Base-by-base conservation (phyloP, 768 basidiomycete species). In the Phanerochaete sordida region DNA sequence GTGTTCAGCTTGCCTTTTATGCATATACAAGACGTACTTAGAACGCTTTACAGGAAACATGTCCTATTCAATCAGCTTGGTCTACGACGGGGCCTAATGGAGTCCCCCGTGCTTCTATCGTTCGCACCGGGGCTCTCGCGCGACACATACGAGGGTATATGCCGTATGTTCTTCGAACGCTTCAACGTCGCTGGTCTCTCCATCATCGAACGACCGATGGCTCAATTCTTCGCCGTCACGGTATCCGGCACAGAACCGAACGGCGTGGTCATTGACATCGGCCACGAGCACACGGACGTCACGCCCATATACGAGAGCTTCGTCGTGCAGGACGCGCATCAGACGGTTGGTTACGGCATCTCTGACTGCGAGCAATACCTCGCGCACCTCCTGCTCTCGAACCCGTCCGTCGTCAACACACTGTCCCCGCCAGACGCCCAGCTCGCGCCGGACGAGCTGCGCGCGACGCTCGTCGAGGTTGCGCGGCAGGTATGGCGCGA, bases 121-220 rank as follows among this genome's bases (percentile, higher is more conserved):
- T 78, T 95, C 57, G 75, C 80, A 4, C 74, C 87, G 0, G 83
- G 84, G 30, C 81, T 91, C 23, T 82, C 90, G 26, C 82, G 89
- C 55, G 75, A 77, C 37, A 79, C 84, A 9, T 83, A 88, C 71
- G 91, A 95, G 69, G 80, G 80, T 46, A 81, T 89, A 66, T 89
- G 87, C 66, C 92, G 90, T 68, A 80, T 91, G 39, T 92, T 95
- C 74, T 97, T 97, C 66, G 94, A 96, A 69, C 88, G 91, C 26
- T 91, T 95, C 82, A 94, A 95, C 69, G 88, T 90, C 27, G 88
- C 95, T 9, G 91, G 86, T 16, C 84, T 95, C 64, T 82, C 83
- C 57, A 79, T 95, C 64, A 77, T 94, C 52, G 89, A 95, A 58
- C 90, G 93, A 0, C 88, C 94, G 23, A 82, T 94, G 72, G 84